These are phyloP conservation scores for Podospora pseudopauciseta DNA, from an alignment of 495 filamentous ascomycete genomes.

Conservation along the genomic window DNA sequence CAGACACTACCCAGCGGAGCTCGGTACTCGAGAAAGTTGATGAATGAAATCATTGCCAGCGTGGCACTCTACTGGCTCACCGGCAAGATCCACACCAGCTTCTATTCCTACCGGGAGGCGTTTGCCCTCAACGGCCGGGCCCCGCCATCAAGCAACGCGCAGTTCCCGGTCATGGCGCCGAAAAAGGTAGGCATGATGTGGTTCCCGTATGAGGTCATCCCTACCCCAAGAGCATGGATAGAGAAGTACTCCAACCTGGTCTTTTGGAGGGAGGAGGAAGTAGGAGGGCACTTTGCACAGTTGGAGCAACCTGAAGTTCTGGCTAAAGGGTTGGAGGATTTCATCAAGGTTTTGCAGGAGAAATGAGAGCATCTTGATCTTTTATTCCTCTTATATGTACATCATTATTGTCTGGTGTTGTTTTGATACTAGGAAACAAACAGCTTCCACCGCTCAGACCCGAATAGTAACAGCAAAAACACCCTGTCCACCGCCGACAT, in stretches of 20 bases:
- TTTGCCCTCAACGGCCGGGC: slow-evolving; percentile 28
- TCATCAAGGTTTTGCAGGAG: slow-evolving; percentile 22
- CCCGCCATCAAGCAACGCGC: slow-evolving; percentile 1
- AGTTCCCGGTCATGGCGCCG: slow-evolving; percentile 22
- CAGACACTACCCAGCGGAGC: not conserved
- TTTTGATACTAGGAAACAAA: not conserved
- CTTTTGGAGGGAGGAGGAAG: slow-evolving; percentile 33
- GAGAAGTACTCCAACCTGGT: slow-evolving; percentile 35
- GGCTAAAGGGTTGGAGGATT: slow-evolving; percentile 54
- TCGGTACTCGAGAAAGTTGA: slow-evolving; percentile 14
- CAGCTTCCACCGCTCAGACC: slow-evolving; percentile 8
- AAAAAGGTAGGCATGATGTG: slow-evolving; percentile 59
- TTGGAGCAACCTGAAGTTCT: slow-evolving; percentile 53
- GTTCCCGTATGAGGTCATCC: slow-evolving; percentile 54
- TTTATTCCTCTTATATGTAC: not conserved
- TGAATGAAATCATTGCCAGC: slow-evolving; percentile 55
- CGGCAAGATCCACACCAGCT: slow-evolving; percentile 49
- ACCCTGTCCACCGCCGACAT: slow-evolving; percentile 34
- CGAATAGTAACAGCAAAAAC: slow-evolving; percentile 32
- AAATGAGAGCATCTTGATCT: not conserved
- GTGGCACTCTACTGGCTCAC: slow-evolving; percentile 66
- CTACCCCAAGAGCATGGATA: slow-evolving; percentile 49
- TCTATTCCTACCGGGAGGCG: slow-evolving; percentile 50
- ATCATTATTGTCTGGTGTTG: not conserved
- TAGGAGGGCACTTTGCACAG: slow-evolving; percentile 61